Base-by-base conservation (phyloP, 495 filamentous ascomycete species). In the Podospora anserina region DNA sequence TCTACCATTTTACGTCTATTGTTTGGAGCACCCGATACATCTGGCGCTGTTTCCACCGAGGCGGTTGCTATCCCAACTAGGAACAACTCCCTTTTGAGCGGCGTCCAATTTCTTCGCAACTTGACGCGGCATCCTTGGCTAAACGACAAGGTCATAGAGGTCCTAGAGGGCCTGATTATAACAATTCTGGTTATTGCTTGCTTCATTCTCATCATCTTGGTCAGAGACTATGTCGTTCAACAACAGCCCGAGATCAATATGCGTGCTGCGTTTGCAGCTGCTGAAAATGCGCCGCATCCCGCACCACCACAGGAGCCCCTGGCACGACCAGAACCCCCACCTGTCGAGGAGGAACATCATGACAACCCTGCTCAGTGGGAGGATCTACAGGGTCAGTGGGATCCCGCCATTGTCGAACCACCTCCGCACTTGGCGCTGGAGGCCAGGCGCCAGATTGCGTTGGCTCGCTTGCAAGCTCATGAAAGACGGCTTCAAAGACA, bases 171-270 rank as follows among this genome's bases (percentile, higher is more conserved):
- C 49, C 93, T 95, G 72, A 84, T 98, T 54, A 96, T 99, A 68
- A 97, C 94, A 7, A 78, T 97, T 1, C 81, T 94, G 16, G 91
- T 98, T 39, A 94, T 99, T 6, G 83, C 94, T 63, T 91, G 89
- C 60, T 98, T 98, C 76, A 97, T 99, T 63, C 80, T 99, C 39
- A 88, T 99, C 55, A 97, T 99, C 71, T 80, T 99, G 19, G 97
- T 99, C 63, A 84, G 95, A 19, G 95, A 99, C 79, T 99, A 96
- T 88, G 95, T 99, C 54, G 93, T 98, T 5, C 94, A 98, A 74
- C 95, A 98, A 75, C 96, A 97, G 74, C 94, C 93, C 11, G 90
- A 91, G 68, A 82, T 90, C 72, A 86, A 87, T 70, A 84, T 86
- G 82, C 82, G 85, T 9, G 84, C 83, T 27, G 84, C 80, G 18